Base-by-base conservation (phyloP, 2,329 filamentous ascomycete species). In the Aspergillus luchuensis region DNA sequence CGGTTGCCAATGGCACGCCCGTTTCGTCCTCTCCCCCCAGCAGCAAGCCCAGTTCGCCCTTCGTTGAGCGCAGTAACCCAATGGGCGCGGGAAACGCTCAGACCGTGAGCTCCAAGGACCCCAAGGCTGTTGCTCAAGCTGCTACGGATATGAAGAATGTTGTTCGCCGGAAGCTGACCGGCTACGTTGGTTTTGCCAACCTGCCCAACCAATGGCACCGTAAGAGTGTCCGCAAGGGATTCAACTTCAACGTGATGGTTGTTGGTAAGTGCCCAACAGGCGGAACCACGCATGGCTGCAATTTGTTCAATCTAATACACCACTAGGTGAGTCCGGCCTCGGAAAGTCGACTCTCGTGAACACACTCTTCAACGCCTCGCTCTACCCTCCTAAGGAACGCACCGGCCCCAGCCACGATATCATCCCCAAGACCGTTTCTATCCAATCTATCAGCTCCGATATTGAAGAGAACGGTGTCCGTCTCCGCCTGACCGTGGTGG, bases 231-330 rank as follows among this genome's bases (percentile, higher is more conserved):
- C 92, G 95, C 77, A 99, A 99, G 82, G 95, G 95, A 64, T 99
- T 99, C 87, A 99, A 98, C 87, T 99, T 99, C 86, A 99, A 99
- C 78, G 95, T 99, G 71, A 99, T 99, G 95, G 95, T 99, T 80
- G 95, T 99, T 81, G 95, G 95, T 98, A 85, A 76, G 93, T 89
- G 5, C 11, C 5, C 5, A 13, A 36, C 10, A 13, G 33, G 11
- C 33, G 33, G 33, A 15, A 15, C 33, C 33, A 13, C 33, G 11
- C 33, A 13, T 1, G 13, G 10, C 11, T n/a, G 23, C 13, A n/a
- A 6, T 8, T 8, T 51, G 15, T 45, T 62, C 30, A 62, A 54
- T 15, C 45, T 52, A 25, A 45, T 15, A 17, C 28, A 33, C 11
- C 41, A 50, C 21, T 69, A 98, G 95, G 95, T 87, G 95, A 99